phyloP scores from a whole-genome alignment of 306 rosid species.

The Oemleria cerasiformis region DNA sequence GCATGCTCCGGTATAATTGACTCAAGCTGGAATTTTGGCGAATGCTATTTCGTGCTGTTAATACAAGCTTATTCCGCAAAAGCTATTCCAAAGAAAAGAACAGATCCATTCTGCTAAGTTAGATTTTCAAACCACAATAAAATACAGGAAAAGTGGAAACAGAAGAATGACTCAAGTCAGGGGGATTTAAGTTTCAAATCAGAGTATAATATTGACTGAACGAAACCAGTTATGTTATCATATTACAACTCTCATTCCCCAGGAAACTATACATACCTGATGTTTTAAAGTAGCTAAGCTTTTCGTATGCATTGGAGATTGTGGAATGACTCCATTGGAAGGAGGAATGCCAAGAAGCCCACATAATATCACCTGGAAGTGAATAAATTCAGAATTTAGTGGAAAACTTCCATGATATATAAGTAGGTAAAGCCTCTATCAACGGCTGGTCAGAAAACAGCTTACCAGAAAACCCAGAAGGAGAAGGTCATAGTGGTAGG shows the following conservation, averaged over 20 bases:
- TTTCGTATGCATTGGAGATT: constrained; percentile 98
- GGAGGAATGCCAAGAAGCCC: constrained; percentile 98
- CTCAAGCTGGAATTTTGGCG: constrained; percentile 65
- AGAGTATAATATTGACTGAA: background rate
- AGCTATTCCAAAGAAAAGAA: constrained; percentile 54
- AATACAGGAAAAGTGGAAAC: background rate
- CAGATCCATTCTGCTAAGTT: constrained; percentile 9
- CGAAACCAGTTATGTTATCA: background rate
- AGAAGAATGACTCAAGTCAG: background rate
- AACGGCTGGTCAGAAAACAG: constrained; percentile 10
- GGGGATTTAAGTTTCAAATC: no score
- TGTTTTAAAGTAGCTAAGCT: constrained; percentile 95
- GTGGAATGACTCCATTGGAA: constrained; percentile 93
- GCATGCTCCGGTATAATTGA: constrained; percentile 76
- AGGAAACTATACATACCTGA: constrained; percentile 48
- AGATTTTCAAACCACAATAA: constrained; percentile 1
- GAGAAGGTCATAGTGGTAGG: constrained; percentile 92
- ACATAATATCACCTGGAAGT: constrained; percentile 67
- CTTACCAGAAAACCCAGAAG: constrained; percentile 82
- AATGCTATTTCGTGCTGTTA: constrained; percentile 69
- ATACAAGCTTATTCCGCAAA: constrained; percentile 72
- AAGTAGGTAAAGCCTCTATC: constrained; percentile 6
- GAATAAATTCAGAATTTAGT: constrained; percentile 18
- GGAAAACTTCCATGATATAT: constrained; percentile 17
- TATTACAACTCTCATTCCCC: constrained; percentile 6